These are phyloP conservation scores for Hirschfeldia incana DNA, from an alignment of 345 rosid species.

Conservation along the genomic window DNA sequence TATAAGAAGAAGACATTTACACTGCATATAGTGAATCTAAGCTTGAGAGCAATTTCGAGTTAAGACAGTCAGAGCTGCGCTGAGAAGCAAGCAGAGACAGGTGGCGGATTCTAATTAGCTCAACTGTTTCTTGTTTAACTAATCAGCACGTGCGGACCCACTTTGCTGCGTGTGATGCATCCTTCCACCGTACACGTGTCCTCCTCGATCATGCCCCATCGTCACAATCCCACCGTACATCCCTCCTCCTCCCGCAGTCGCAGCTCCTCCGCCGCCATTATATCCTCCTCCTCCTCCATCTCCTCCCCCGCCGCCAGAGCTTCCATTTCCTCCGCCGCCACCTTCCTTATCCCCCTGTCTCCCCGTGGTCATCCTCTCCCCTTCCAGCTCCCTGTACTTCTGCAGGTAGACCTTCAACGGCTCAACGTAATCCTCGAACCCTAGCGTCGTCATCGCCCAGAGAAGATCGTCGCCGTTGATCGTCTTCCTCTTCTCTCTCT, in stretches of 20 bases:
- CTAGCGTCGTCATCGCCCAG: constrained; percentile 81
- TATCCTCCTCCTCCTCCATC: constrained; percentile 15
- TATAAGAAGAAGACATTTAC: too few species aligned
- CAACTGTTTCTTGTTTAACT: too few species aligned
- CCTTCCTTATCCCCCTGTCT: constrained; percentile 47
- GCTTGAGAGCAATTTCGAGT: too few species aligned
- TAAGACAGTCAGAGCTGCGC: too few species aligned
- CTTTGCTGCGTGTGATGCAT: too few species aligned
- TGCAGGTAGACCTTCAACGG: constrained; percentile 66
- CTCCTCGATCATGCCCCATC: constrained; percentile 51
- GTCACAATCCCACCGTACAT: constrained; percentile 58
- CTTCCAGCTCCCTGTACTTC: constrained; percentile 71
- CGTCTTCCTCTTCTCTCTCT: constrained; percentile 71
- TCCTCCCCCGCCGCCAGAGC: not conserved
- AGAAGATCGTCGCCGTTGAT: constrained; percentile 77
- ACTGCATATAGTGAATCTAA: too few species aligned
- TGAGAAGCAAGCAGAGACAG: too few species aligned
- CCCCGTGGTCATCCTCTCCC: constrained; percentile 52
- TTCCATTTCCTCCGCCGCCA: constrained; percentile 39
- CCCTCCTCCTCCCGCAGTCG: constrained; percentile 35
- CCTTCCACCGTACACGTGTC: constrained; percentile 50
- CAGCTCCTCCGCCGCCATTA: constrained; percentile 42
- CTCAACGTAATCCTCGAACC: constrained; percentile 73
- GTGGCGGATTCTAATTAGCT: too few species aligned
- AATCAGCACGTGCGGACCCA: too few species aligned